Conservation (phyloP, 2,329 filamentous ascomycete genomes). For the Byssochlamys sp. region DNA sequence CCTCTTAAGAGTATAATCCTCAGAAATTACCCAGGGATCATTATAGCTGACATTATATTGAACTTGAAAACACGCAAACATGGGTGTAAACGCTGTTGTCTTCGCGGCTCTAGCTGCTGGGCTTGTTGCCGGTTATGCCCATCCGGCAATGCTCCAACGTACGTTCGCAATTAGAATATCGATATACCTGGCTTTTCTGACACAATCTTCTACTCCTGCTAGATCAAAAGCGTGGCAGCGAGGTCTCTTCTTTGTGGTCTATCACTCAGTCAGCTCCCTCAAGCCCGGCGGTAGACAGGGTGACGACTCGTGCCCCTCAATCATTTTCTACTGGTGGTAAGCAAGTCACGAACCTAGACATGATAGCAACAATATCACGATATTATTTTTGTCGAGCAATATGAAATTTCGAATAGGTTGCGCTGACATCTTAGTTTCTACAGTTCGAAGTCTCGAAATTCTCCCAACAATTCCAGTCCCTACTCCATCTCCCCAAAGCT, state of each 20-base stretch:
- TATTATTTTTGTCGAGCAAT: not conserved
- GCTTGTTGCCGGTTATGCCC: not conserved
- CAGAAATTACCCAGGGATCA: too few relatives aligned
- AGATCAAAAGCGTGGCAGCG: not conserved
- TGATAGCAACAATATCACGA: too few relatives aligned
- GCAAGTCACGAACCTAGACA: too few relatives aligned
- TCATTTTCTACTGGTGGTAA: too few relatives aligned
- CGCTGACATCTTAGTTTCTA: not conserved
- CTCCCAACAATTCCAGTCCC: not conserved
- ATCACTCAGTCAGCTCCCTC: not conserved
- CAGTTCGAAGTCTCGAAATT: not conserved
- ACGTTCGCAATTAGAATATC: not conserved
- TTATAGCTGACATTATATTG: not conserved
- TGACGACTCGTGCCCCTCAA: too few relatives aligned
- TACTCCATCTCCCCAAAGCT: not conserved
- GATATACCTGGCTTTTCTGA: not conserved
- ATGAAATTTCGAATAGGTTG: not conserved
- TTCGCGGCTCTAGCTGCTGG: not conserved
- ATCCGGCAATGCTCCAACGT: not conserved
- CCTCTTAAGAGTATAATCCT: not conserved
- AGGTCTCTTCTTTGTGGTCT: not conserved
- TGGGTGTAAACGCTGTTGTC: not conserved
- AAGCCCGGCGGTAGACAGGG: too few relatives aligned
- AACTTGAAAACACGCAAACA: not conserved
- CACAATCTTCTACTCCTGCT: not conserved